Conservation (phyloP, 345 rosid genomes). For the Acer yangbiense region DNA sequence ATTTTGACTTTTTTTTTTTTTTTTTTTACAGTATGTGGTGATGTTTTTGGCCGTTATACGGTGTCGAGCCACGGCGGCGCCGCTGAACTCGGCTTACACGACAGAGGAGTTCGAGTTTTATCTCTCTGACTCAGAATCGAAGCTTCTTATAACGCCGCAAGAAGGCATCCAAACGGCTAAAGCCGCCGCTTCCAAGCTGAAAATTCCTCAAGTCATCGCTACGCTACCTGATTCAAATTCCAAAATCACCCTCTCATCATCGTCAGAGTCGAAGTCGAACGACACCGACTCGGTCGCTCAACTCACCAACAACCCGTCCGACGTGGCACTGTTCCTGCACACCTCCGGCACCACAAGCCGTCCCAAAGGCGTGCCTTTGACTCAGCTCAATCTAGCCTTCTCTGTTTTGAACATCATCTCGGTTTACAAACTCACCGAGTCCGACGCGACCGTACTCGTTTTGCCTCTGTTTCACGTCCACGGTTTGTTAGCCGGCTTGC, state of each 20-base stretch:
- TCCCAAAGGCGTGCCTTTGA: constrained; percentile 80
- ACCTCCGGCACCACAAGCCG: constrained; percentile 85
- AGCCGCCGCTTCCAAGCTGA: constrained; percentile 56
- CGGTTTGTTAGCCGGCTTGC: constrained; percentile 57
- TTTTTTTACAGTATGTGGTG: constrained; percentile 57
- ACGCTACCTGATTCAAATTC: constrained; percentile 37
- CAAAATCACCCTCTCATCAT: constrained; percentile 34
- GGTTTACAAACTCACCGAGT: constrained; percentile 53
- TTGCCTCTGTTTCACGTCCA: constrained; percentile 74
- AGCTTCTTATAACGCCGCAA: constrained; percentile 41
- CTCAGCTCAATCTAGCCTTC: constrained; percentile 62
- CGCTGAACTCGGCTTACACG: constrained; percentile 64
- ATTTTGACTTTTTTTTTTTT: too few species aligned
- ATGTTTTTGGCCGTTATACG: constrained; percentile 70
- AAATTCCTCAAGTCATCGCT: constrained; percentile 45
- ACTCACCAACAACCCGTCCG: constrained; percentile 44
- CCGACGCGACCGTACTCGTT: constrained; percentile 67
- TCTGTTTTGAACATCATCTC: constrained; percentile 62
- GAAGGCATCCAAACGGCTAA: constrained; percentile 50
- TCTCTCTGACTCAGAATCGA: constrained; percentile 70
- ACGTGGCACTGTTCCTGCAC: constrained; percentile 65
- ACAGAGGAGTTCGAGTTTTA: constrained; percentile 76
- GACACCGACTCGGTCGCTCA: constrained; percentile 17
- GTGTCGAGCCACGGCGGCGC: constrained; percentile 65
- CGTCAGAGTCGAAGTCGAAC: constrained; percentile 22